Conservation (phyloP, 768 basidiomycete genomes). For the Leccinellum albellum region DNA sequence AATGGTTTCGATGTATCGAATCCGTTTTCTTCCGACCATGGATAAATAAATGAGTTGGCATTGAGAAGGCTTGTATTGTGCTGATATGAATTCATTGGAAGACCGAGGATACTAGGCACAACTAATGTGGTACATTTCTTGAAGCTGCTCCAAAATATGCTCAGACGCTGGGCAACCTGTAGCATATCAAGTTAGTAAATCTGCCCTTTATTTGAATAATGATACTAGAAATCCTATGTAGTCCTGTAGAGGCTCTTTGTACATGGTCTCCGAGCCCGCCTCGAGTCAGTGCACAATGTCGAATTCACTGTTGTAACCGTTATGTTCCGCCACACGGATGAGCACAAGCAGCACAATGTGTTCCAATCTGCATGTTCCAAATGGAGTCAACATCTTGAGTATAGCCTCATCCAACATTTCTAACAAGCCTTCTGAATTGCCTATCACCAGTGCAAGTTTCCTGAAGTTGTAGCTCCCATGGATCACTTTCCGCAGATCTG, state of each 20-base stretch:
- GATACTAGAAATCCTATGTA: background rate
- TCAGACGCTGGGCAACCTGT: background rate
- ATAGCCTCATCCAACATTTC: background rate
- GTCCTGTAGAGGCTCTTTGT: background rate
- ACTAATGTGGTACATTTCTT: background rate
- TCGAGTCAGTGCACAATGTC: background rate
- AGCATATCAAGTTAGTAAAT: background rate
- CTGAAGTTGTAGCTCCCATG: background rate
- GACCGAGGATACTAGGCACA: background rate
- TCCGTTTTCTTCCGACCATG: background rate
- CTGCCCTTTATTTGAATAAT: background rate
- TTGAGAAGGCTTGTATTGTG: background rate
- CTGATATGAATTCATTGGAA: background rate
- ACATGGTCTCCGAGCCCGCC: background rate
- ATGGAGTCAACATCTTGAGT: background rate
- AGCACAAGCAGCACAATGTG: background rate
- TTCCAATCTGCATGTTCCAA: background rate
- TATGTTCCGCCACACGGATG: background rate
- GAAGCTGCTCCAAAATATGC: background rate
- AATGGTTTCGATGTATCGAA: background rate
- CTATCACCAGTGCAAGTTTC: background rate
- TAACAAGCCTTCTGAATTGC: background rate
- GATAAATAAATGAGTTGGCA: background rate
- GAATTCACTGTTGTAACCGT: background rate
- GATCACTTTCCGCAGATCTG: background rate